Conservation (phyloP, 192 early-diverging fungal species). For the Funneliformis geosporum region DNA sequence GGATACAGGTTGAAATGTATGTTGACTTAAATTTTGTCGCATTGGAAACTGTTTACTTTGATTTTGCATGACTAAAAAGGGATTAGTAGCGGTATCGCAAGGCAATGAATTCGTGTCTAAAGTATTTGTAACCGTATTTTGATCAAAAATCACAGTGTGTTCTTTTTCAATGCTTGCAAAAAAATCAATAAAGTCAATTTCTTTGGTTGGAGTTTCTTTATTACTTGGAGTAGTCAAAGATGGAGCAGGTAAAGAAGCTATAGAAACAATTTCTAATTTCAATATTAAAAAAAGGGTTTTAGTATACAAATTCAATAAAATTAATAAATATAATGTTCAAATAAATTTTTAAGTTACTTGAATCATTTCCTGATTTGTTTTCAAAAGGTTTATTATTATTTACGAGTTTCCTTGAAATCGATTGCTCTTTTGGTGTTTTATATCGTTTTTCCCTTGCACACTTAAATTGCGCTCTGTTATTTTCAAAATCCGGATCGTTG, state of each 20-base stretch:
- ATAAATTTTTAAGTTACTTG: background rate
- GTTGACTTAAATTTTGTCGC: conserved; percentile 29
- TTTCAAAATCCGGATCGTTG: conserved; percentile 72
- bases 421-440: background rate
- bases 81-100: conserved; percentile 24
- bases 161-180: conserved; percentile 48
- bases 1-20: conserved; percentile 37
- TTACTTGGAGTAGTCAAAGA: no score
- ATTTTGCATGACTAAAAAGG: conserved; percentile 37
- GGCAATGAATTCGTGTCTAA: conserved; percentile 2
- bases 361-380: background rate
- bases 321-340: background rate
- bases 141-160: conserved; percentile 40
- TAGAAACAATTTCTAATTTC: background rate
- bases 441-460: conserved; percentile 27
- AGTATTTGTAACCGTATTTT: conserved; percentile 29
- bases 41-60: conserved; percentile 40
- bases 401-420: background rate
- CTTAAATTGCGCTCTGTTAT: conserved; percentile 51
- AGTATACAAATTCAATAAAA: background rate
- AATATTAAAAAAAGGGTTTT: background rate
- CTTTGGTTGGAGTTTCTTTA: conserved; percentile 31
- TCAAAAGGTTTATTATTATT: no score
- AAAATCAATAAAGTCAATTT: conserved; percentile 47
- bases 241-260: background rate